Percentiles rank a stretch among this genome's conserved stretches.
These are phyloP conservation scores for Syncephalastrum racemosum DNA, from an alignment of 371 early-diverging fungal species.

Conservation along the genomic window DNA sequence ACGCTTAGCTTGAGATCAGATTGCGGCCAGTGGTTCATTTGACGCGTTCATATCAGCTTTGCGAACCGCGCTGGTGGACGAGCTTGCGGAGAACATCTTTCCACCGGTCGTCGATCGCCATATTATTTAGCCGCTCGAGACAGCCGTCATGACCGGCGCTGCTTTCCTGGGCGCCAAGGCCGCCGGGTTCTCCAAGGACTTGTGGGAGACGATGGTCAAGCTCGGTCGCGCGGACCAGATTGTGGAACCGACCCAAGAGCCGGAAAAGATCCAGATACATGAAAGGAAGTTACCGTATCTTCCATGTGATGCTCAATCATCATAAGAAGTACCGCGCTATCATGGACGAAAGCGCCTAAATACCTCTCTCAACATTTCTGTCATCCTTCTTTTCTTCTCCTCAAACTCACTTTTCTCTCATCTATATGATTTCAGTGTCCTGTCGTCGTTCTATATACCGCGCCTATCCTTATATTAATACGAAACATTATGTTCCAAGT, in stretches of 20 bases:
- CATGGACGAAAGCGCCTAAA: conserved; percentile 37
- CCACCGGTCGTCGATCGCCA: no score
- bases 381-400: background rate
- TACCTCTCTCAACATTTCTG: background rate
- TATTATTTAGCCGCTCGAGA: no score
- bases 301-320: conserved; percentile 57
- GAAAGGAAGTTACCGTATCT: conserved; percentile 56
- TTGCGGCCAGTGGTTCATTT: no score
- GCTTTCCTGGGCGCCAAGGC: conserved; percentile 70
- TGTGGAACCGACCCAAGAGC: conserved; percentile 45
- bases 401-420: no score
- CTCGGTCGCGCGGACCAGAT: conserved; percentile 54
- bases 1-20: no score
- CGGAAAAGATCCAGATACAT: conserved; percentile 40
- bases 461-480: no score
- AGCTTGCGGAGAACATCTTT: no score
- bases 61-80: no score
- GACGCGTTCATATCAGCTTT: no score
- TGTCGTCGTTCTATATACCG: no score
- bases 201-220: conserved; percentile 62
- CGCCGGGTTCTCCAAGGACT: conserved; percentile 26
- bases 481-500: no score
- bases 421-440: no score
- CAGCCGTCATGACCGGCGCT: conserved; percentile 71
- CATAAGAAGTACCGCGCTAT: conserved; percentile 56